Conservation (phyloP, 257 asterid genomes). For the Rubia yunnanensis region DNA sequence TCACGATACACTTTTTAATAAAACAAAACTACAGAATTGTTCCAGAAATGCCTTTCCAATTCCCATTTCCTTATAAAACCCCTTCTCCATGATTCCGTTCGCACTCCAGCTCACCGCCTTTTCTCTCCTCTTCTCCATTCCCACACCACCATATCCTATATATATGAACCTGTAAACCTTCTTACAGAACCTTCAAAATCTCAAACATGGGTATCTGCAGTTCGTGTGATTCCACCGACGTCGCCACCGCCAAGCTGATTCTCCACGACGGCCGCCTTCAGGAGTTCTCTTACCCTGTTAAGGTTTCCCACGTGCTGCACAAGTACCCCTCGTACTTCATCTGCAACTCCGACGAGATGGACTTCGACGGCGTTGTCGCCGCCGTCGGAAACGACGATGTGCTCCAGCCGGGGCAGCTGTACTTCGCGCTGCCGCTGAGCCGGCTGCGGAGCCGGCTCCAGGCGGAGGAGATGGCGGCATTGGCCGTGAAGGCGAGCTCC, state of each 20-base stretch:
- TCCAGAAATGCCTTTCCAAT: not conserved
- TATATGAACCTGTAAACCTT: too few relatives aligned
- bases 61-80: not conserved
- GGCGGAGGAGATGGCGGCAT: constrained; percentile 95
- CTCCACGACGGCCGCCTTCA: constrained; percentile 66
- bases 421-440: constrained; percentile 71
- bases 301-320: constrained; percentile 62
- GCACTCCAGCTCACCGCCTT: not conserved
- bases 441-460: constrained; percentile 46
- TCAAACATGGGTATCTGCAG: constrained; percentile 69
- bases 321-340: constrained; percentile 59
- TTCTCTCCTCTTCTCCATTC: not conserved
- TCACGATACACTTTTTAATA: constrained; percentile 20
- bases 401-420: constrained; percentile 74
- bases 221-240: constrained; percentile 65
- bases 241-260: constrained; percentile 70
- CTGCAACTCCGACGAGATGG: constrained; percentile 92
- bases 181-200: not conserved
- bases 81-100: not conserved
- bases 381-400: constrained; percentile 71
- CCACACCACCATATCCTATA: not conserved
- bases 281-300: constrained; percentile 70
- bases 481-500: constrained; percentile 91
- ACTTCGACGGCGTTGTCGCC: constrained; percentile 59
- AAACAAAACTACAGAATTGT: not conserved